phyloP scores from a whole-genome alignment of 2,329 filamentous ascomycete species.

The Fusarium devonianum region DNA sequence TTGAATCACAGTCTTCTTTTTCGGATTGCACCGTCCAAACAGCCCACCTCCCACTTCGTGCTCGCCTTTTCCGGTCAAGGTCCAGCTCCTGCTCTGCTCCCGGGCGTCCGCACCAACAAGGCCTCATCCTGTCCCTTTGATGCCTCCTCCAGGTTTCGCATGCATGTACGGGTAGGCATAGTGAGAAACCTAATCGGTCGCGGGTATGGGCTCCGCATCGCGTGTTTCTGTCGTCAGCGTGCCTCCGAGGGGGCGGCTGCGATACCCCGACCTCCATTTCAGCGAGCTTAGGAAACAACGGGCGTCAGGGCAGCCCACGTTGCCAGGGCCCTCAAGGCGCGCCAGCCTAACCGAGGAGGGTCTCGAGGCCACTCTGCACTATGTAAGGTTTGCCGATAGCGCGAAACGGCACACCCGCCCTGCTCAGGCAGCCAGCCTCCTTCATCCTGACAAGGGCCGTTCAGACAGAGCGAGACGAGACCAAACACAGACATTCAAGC shows the following conservation, averaged over 20 bases:
- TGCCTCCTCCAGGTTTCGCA: slow-evolving; percentile 40
- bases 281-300: slow-evolving; percentile 12
- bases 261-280: slow-evolving; percentile 20
- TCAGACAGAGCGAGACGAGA: slow-evolving; percentile 21
- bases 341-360: slow-evolving; percentile 20
- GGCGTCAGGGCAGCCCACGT: slow-evolving; percentile 3
- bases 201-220: slow-evolving; percentile 36
- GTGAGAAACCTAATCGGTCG: slow-evolving; percentile 41
- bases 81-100: slow-evolving; percentile 17
- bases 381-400: slow-evolving; percentile 24
- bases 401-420: slow-evolving; percentile 28
- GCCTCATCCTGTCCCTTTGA: slow-evolving; percentile 19
- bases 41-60: slow-evolving; percentile 23
- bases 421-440: slow-evolving; percentile 10
- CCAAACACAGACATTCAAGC: slow-evolving; percentile 22
- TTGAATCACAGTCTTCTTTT: slow-evolving; percentile 20
- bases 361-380: slow-evolving; percentile 19
- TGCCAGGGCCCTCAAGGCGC: slow-evolving; percentile 12
- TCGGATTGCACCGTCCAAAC: slow-evolving; percentile 23
- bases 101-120: slow-evolving; percentile 12
- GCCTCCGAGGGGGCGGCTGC: slow-evolving; percentile 27
- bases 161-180: slow-evolving; percentile 32
- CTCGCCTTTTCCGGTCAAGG: slow-evolving; percentile 28
- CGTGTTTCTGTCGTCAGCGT: slow-evolving; percentile 42
- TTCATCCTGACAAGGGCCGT: slow-evolving; percentile 18